phyloP scores from a whole-genome alignment of 805 yeast species.

The Metschnikowia bowlesiae region DNA sequence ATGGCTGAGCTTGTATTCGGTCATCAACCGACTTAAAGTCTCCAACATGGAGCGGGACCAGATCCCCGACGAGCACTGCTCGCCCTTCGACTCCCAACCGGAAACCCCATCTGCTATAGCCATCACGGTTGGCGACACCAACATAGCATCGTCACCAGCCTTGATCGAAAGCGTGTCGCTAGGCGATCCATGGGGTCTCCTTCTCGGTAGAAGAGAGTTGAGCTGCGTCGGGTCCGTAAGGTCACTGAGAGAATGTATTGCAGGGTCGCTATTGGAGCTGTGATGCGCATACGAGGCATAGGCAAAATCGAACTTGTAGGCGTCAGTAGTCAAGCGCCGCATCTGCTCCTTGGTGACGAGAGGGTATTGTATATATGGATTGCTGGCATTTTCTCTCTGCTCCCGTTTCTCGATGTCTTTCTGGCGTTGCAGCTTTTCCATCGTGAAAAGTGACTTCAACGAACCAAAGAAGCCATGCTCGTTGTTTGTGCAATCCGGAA shows the following conservation, averaged over 20 bases:
- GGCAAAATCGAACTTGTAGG: conserved; percentile 39
- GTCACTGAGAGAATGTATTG: conserved; percentile 47
- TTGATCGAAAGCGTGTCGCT: conserved; percentile 48
- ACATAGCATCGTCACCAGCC: conserved; percentile 57
- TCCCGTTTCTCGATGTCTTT: conserved; percentile 14
- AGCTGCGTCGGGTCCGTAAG: conserved; percentile 46
- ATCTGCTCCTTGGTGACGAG: conserved; percentile 37
- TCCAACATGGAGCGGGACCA: conserved; percentile 53
- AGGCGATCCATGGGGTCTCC: conserved; percentile 51
- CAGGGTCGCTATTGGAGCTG: conserved; percentile 34
- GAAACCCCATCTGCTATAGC: conserved; percentile 58
- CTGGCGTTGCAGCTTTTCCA: conserved; percentile 4
- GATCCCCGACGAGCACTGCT: conserved; percentile 43
- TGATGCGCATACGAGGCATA: conserved; percentile 48
- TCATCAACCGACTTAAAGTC: conserved; percentile 43
- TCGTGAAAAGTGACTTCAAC: conserved; percentile 1
- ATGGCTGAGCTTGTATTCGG: conserved; percentile 40
- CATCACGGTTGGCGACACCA: conserved; percentile 47
- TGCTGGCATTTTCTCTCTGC: conserved; percentile 21
- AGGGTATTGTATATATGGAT: conserved; percentile 40
- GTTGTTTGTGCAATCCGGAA: neutral
- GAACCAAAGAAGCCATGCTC: neutral
- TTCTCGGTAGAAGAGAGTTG: conserved; percentile 42
- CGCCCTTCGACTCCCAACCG: conserved; percentile 47
- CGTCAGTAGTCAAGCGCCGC: conserved; percentile 27